Conservation (phyloP, 805 yeast genomes). For the Pichia nanzhaoensis region DNA sequence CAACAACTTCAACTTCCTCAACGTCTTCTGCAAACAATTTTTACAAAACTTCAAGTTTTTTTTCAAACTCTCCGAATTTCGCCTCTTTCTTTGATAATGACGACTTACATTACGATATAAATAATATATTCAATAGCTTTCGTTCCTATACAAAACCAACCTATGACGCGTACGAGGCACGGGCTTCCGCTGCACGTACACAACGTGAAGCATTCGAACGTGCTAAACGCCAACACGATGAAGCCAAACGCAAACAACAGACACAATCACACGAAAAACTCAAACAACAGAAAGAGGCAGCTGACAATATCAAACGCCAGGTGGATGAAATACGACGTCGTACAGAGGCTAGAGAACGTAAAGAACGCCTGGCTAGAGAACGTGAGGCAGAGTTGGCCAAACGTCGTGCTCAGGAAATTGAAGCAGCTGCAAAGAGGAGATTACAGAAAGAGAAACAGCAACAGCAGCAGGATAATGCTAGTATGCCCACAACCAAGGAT, state of each 20-base stretch:
- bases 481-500: background rate
- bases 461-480: background rate
- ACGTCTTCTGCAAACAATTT: too few species aligned
- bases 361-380: background rate
- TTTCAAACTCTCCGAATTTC: too few species aligned
- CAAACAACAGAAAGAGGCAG: background rate
- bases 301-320: conserved; percentile 4
- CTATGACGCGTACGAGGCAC: background rate
- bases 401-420: conserved; percentile 5
- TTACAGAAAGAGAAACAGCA: background rate
- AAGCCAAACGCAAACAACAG: background rate
- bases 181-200: background rate
- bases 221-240: conserved; percentile 2
- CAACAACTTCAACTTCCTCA: too few species aligned
- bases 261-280: background rate
- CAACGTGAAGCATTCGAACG: conserved; percentile 2
- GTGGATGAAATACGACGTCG: conserved; percentile 5
- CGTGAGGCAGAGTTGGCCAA: conserved; percentile 8
- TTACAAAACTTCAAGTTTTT: too few species aligned
- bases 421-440: conserved; percentile 5
- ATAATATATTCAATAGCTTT: background rate
- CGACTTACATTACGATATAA: background rate
- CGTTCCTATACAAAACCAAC: background rate
- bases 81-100: too few species aligned
- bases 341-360: background rate